Base-by-base conservation (phyloP, 2,329 filamentous ascomycete genomes). In the Scedosporium apiospermum region DNA sequence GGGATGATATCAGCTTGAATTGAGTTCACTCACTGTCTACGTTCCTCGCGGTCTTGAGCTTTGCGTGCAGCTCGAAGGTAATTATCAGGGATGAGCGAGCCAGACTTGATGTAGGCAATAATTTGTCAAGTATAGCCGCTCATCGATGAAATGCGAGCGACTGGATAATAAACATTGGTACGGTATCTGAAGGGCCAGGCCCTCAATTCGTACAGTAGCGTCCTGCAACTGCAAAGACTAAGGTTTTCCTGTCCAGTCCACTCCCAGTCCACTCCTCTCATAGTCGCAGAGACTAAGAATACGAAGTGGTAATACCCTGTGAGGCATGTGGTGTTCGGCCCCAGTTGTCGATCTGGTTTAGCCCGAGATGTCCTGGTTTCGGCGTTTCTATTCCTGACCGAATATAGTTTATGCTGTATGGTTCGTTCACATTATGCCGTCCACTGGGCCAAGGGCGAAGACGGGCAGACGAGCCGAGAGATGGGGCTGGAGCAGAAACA, bases 361-460 rank as follows among this genome's bases (percentile, higher is more conserved):
- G 44, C 6, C 44, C 44, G 44, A 49, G 51, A 55, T 27, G 51
- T 23, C 51, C 51, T 23, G 51, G 51, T 27, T 55, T 55, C 51
- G 51, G 23, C 23, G 51, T 55, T 55, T 23, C 51, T 55, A 55
- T 55, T 55, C 44, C 44, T 49, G 18, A 49, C 44, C 44, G 18
- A 23, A 55, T 55, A 55, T 55, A 55, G 51, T 55, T 55, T 55
- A 55, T 55, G 51, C 51, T 23, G 4, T 55, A 55, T 55, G 51
- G 51, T 55, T 55, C 51, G 51, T 27, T 55, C 51, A 55, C 2
- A 12, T 55, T 26, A 27, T 55, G 51, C 51, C 21, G 6, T 55
- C 49, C 49, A 5, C 49, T 26, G 10, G 21, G 10, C 49, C 49
- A n/a, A 27, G 21, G 14, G 49, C 49, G 18, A 53, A 53, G n/a